These are phyloP conservation scores for Hydrangea macrophylla DNA, from an alignment of 148 eudicot species.

Conservation along the genomic window DNA sequence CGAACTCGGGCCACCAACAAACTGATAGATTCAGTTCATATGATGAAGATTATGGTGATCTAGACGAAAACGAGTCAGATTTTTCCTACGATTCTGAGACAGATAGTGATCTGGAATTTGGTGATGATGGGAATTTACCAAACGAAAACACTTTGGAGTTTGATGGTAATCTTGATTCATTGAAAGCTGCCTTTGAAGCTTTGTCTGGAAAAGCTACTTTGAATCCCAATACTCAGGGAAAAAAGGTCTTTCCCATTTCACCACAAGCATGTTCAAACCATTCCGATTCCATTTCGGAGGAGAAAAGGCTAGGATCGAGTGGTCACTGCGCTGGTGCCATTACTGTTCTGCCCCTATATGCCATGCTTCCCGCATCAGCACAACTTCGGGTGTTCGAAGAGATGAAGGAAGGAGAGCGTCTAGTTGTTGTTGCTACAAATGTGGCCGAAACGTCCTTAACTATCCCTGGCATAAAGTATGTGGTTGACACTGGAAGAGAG, in stretches of 20 bases:
- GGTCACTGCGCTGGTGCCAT: constrained; percentile 46
- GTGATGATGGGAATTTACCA: constrained; percentile 32
- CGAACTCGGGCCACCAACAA: constrained; percentile 36
- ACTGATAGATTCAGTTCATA: constrained; percentile 52
- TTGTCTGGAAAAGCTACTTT: constrained; percentile 45
- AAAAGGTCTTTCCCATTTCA: constrained; percentile 14
- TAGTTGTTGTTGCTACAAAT: constrained; percentile 90
- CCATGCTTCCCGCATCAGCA: constrained; percentile 86
- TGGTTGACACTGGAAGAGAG: constrained; percentile 92
- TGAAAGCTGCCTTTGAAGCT: constrained; percentile 75
- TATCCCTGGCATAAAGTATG: constrained; percentile 89
- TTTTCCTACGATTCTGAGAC: constrained; percentile 38
- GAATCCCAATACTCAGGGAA: constrained; percentile 21
- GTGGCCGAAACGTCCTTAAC: constrained; percentile 97
- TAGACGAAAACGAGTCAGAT: constrained; percentile 45
- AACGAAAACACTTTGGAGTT: constrained; percentile 19
- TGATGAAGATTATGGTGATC: constrained; percentile 52
- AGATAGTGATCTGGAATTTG: constrained; percentile 59
- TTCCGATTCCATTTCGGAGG: constrained; percentile 8
- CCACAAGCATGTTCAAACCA: constrained; percentile 21
- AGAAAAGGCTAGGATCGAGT: constrained; percentile 20
- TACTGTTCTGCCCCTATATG: constrained; percentile 82
- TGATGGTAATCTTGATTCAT: constrained; percentile 33
- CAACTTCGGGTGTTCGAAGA: constrained; percentile 78
- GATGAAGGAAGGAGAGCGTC: constrained; percentile 65